Evolutionary conservation across 306 rosid genomes (phyloP), one percentile per base, ranked within the genome.

Genomic region (Phaseolus lunatus): DNA sequence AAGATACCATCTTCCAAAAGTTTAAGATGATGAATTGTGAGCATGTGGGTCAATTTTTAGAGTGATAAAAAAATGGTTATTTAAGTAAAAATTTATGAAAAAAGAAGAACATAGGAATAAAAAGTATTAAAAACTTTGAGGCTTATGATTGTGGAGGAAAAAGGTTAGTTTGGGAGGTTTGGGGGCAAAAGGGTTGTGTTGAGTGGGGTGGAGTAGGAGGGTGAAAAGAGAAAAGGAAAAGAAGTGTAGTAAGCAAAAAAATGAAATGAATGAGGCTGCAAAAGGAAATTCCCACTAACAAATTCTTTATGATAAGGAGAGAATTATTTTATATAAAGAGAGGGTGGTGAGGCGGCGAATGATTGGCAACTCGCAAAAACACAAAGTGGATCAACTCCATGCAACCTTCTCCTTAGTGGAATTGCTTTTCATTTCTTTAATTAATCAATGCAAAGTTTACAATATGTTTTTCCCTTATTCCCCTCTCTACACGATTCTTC

Each of bases 211-310:
- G 39, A 33, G 39, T 33, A 33, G 39, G 39, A 33, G 39, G 39
- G 39, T 33, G 9, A 33, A 33, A 33, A 33, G 39, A 9, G 6
- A 33, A 43, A 73, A 39, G 79, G 64, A 67, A 77, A 77, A 48
- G 7, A 49, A 35, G 35, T 75, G 31, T 67, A 77, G 33, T 39
- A 54, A 39, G 33, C 58, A 26, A 79, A 24, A 52, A n/a, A n/a
- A n/a, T n/a, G n/a, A 72, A 78, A 61, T 59, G 39, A 85, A 86
- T 79, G 88, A 88, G 72, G 53, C 85, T 83, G 76, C n/a, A 90
- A 67, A 85, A 84, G 93, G 87, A 87, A 89, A 91, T 91, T 87
- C 96, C 93, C 96, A 91, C 96, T 89, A 75, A 79, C 73, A 86
- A 87, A 83, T 84, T 89, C 87, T 84, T 84, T 80, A 82, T 84